Evolutionary conservation across 495 filamentous ascomycete species (phyloP), one percentile per base, ranked within the genome.

Genomic region (Entonaema liquescens): DNA sequence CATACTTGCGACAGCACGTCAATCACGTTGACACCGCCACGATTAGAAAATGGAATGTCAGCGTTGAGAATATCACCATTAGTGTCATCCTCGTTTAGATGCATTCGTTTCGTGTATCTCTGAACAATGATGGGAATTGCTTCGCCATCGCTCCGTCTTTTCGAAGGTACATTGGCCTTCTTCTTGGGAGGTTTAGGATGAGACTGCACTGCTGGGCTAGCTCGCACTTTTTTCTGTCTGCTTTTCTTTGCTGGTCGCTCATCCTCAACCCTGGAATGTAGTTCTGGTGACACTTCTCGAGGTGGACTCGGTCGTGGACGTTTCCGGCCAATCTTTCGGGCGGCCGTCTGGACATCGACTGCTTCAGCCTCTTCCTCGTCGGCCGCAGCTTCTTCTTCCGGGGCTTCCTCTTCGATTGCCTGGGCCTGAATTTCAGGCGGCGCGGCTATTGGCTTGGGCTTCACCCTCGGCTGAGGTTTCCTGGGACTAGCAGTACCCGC

Each of bases 1-100:
- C 89, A 92, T 44, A 92, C 84, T 75, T 92, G 89, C 53, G 85
- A 82, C 9, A 92, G 75, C 0, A 92, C 91, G 55, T 93, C 91
- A 17, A 91, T 83, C 1, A 87, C 81, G 67, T 92, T 92, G 62
- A 91, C 89, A 29, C 88, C 90, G 26, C 83, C 83, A n/a, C 87
- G 85, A 65, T 82, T 88, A 11, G 86, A 72, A 40, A 83, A 84
- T 5, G 84, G 81, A 42, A 86, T 86, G 0, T 83, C 81, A 19
- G 76, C 62, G 65, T 79, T 80, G 58, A 85, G 73, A 11, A 81
- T 77, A 55, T 84, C 84, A 23, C 84, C 83, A 33, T 81, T 80
- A 15, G 72, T 78, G 17, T 70, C 74, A 12, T 59, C 67, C 1
- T 72, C 76, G 13, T 72, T 76, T 7, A 58, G 36, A 19, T 64